Base-by-base conservation (phyloP, 1,284 basidiomycete genomes). In the Mixia osmundae region DNA sequence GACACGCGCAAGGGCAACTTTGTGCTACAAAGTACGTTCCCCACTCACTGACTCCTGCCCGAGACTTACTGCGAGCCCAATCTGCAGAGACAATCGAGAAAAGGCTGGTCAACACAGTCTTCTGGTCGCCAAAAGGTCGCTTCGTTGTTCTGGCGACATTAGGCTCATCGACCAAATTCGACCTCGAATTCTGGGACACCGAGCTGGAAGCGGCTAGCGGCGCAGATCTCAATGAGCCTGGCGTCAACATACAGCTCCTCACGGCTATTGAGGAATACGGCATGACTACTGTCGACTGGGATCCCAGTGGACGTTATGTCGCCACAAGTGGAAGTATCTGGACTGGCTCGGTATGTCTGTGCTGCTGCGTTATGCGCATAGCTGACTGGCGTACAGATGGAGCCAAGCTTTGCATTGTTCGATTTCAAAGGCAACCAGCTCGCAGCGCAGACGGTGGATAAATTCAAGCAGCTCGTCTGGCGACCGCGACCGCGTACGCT, bases 391-490 rank as follows among this genome's bases (percentile, higher is more conserved):
- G 5, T 14, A 25, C 42, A 89, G 83, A 70, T 94, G 49, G 91
- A 97, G 57, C 82, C 94, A 47, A 91, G 91, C 28, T 99, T 76
- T 55, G 76, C 75, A 9, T 72, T 99, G 46, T 97, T 89, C 87
- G 87, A 95, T 61, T 95, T 95, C 67, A 77, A 76, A 42, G 91
- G 91, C 19, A 73, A 79, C 53, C 80, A 91, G 58, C 66, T 94
- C 30, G 66, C 74, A 52, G 87, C 87, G 59, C 70, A 76, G 42
- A 71, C 85, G 42, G 65, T 77, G 45, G 91, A 97, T 54, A 73
- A 77, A 42, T 97, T 97, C 69, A 97, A 97, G 65, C 91, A 97
- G 59, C 85, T 97, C 60, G 67, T 95, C 40, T 99, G 91, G 91
- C 74, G 91, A 25, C 87, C 89, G 26, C 73, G 91, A 18, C 85